Evolutionary conservation across 129 eudicot genomes (phyloP).

Genomic region (Logfia minima): DNA sequence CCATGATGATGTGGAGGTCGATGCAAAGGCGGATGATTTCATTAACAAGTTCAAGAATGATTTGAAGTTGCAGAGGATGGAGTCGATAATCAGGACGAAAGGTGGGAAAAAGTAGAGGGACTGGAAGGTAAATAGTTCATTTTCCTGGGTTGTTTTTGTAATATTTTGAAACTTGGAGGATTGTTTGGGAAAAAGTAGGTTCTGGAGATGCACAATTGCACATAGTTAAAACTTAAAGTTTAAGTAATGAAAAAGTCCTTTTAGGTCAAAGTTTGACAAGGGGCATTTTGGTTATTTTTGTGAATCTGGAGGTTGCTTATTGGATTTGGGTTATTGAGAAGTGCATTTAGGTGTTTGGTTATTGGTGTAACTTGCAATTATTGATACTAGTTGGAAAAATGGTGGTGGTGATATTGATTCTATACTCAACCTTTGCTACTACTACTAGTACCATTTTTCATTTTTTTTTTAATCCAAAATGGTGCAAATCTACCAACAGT

Average conservation of each 20-base stretch:
- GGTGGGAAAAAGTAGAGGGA: conserved; percentile 50
- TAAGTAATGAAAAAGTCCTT: not conserved
- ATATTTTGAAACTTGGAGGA: not conserved
- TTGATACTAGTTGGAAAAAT: conserved; percentile 1
- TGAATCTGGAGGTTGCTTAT: conserved; percentile 22
- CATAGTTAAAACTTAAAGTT: not conserved
- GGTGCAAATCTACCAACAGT: not conserved
- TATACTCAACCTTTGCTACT: not conserved
- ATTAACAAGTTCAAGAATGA: conserved; percentile 78
- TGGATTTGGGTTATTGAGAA: not conserved
- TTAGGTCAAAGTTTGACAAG: not conserved
- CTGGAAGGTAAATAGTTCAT: conserved; percentile 29
- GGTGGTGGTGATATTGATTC: conserved; percentile 9
- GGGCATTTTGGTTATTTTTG: conserved; percentile 26
- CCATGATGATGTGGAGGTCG: conserved; percentile 64
- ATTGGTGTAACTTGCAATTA: conserved; percentile 30
- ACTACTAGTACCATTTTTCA: not conserved
- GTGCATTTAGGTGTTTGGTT: conserved; percentile 21
- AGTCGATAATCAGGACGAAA: conserved; percentile 72
- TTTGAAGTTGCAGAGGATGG: conserved; percentile 80
- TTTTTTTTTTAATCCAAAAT: not conserved
- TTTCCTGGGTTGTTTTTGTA: conserved; percentile 33
- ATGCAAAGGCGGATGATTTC: conserved; percentile 81
- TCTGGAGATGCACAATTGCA: not conserved
- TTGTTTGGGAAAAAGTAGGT: conserved; percentile 9